A percentile compares a stretch with the other conserved stretches of the same genome.
phyloP scores from a whole-genome alignment of 257 asterid species.

The Solanum gracilifrons region DNA sequence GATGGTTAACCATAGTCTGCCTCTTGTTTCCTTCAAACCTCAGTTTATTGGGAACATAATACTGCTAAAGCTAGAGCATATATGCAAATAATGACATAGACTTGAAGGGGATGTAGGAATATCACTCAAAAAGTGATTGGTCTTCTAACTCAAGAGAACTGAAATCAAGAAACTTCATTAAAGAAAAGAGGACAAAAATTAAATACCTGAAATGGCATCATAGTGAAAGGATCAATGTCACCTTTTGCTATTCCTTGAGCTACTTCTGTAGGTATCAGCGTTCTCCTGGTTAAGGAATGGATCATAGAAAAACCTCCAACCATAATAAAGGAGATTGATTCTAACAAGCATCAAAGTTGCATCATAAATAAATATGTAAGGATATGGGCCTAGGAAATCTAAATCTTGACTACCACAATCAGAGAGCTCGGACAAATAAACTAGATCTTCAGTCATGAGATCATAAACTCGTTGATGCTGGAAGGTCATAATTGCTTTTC shows the following conservation, averaged over 20 bases:
- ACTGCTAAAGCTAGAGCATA: background rate
- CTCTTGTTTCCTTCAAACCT: background rate
- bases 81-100: background rate
- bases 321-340: constrained; percentile 1
- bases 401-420: constrained; percentile 31
- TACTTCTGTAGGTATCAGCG: constrained; percentile 52
- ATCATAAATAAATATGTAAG: constrained; percentile 21
- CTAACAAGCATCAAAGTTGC: background rate
- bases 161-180: background rate
- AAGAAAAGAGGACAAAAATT: background rate
- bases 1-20: background rate
- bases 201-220: constrained; percentile 65
- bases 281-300: constrained; percentile 57
- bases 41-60: background rate
- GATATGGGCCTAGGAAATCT: constrained; percentile 97
- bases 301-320: background rate
- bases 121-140: background rate
- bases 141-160: background rate
- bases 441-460: constrained; percentile 45
- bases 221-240: constrained; percentile 79
- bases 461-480: constrained; percentile 87
- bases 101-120: background rate
- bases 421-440: constrained; percentile 50
- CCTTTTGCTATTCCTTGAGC: constrained; percentile 89
- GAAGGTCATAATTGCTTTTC: constrained; percentile 76